phyloP scores from a whole-genome alignment of 1,284 basidiomycete genomes.

The Schizophyllum commune region DNA sequence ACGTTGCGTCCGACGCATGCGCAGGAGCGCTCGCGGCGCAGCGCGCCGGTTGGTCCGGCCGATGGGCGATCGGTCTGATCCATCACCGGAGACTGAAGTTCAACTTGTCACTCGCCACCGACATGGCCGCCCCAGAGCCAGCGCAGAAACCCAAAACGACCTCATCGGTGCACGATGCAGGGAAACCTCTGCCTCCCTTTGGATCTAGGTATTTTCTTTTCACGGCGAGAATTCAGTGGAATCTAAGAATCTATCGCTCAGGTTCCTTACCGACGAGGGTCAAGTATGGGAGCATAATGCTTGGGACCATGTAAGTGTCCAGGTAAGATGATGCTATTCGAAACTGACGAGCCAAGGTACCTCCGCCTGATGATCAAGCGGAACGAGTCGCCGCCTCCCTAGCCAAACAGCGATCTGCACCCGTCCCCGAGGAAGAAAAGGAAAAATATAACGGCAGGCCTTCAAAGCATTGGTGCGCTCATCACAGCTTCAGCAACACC shows the following conservation, averaged over 20 bases:
- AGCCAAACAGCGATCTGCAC: constrained; percentile 56
- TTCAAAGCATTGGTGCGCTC: constrained; percentile 55
- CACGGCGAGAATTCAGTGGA: neutral
- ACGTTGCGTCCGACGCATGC: neutral
- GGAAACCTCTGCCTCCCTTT: constrained; percentile 55
- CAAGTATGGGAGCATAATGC: constrained; percentile 75
- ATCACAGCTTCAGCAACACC: neutral
- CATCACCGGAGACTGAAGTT: neutral
- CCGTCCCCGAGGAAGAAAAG: constrained; percentile 62
- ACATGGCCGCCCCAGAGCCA: neutral
- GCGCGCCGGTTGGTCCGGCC: too few relatives aligned
- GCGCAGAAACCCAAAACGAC: constrained; percentile 27
- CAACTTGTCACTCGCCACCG: neutral
- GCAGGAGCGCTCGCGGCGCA: too few relatives aligned
- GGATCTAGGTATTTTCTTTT: constrained; percentile 49
- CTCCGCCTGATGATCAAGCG: constrained; percentile 72
- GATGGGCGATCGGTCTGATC: too few relatives aligned
- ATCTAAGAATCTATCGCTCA: constrained; percentile 16
- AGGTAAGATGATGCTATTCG: neutral
- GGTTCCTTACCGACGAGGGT: constrained; percentile 54
- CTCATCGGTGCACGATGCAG: constrained; percentile 60
- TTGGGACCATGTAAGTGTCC: constrained; percentile 66
- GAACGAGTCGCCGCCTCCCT: constrained; percentile 64
- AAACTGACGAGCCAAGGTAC: constrained; percentile 25
- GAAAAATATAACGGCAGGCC: constrained; percentile 69